Base-by-base conservation (phyloP, 2,329 filamentous ascomycete species). In the Aureobasidium pullulans region DNA sequence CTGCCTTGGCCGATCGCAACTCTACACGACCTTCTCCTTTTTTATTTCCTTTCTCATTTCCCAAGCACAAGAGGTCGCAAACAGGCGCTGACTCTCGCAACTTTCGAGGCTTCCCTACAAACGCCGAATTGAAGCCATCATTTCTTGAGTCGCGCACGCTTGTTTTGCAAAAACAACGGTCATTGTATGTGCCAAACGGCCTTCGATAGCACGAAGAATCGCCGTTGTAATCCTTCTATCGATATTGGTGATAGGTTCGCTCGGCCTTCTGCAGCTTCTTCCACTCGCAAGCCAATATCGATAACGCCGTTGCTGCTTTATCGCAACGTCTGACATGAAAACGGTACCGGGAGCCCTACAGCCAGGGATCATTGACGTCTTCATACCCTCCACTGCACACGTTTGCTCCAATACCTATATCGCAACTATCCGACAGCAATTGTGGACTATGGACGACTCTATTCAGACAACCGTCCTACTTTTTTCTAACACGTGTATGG, bases 151-250 rank as follows among this genome's bases (percentile, higher is more conserved):
- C 54, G 52, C 39, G 36, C 47, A 7, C 48, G 39, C 48, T 52
- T 43, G 37, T 54, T 54, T 54, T 39, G 40, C 32, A 48, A 57
- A 19, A 47, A 40, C 42, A 57, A 57, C 54, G 19, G 42, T 31
- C 37, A 39, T 39, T 57, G 32, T 43, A 29, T 47, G 54, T 34
- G 50, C 50, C 50, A 57, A 48, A 57, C 54, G 54, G 54, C 34
- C 54, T 57, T 57, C 54, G 54, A 57, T 57, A 57, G 36, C 43
- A 57, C 54, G n/a, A 48, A 57, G 54, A 57, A 19, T 48, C 19
- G 28, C 54, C 54, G 54, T 57, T 57, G 54, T 43, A 57, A 47
- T 47, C 43, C 54, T 46, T 56, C 32, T 56, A 56, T 56, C 52
- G 52, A 56, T 56, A 57, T 57, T 57, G 43, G 40, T 48, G 28